A percentile compares a stretch with the other conserved stretches of the same genome.
Conservation (phyloP, 1,284 basidiomycete genomes). For the Sutorius eximius region DNA sequence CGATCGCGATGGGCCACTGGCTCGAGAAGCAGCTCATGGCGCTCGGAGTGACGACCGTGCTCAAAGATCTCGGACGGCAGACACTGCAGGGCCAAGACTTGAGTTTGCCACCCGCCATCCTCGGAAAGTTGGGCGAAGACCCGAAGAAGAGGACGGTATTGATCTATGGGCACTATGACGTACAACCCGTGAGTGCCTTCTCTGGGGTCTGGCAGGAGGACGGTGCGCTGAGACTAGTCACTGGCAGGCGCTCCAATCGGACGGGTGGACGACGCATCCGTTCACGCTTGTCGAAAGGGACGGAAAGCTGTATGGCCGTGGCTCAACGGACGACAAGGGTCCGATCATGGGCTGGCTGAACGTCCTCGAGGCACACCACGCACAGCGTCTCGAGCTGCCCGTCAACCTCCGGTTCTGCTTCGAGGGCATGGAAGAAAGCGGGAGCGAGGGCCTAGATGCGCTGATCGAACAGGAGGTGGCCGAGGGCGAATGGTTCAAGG, state of each 20-base stretch:
- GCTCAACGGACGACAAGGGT: conserved; percentile 92
- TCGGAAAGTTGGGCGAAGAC: conserved; percentile 84
- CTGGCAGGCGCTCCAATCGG: conserved; percentile 50
- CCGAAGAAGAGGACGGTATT: conserved; percentile 89
- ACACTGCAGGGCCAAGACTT: conserved; percentile 77
- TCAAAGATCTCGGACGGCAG: conserved; percentile 81
- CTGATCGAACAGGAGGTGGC: conserved; percentile 81
- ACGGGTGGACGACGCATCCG: conserved; percentile 92
- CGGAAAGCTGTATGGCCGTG: conserved; percentile 84
- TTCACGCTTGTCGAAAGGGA: conserved; percentile 76
- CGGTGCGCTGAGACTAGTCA: conserved; percentile 42
- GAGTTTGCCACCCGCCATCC: conserved; percentile 84
- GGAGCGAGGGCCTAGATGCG: conserved; percentile 91
- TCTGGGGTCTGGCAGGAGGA: background rate
- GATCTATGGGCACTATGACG: conserved; percentile 90
- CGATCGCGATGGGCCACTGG: conserved; percentile 83
- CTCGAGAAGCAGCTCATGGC: conserved; percentile 69
- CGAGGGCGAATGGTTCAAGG: conserved; percentile 80
- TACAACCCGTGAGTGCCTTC: conserved; percentile 64
- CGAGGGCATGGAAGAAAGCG: conserved; percentile 98
- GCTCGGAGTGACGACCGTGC: conserved; percentile 75
- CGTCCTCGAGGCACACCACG: conserved; percentile 84
- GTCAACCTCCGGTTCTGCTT: conserved; percentile 96
- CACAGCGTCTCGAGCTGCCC: conserved; percentile 76
- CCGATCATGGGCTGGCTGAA: conserved; percentile 95